Evolutionary conservation across 192 early-diverging fungal genomes (phyloP).

Genomic region (Coemansia sp.): DNA sequence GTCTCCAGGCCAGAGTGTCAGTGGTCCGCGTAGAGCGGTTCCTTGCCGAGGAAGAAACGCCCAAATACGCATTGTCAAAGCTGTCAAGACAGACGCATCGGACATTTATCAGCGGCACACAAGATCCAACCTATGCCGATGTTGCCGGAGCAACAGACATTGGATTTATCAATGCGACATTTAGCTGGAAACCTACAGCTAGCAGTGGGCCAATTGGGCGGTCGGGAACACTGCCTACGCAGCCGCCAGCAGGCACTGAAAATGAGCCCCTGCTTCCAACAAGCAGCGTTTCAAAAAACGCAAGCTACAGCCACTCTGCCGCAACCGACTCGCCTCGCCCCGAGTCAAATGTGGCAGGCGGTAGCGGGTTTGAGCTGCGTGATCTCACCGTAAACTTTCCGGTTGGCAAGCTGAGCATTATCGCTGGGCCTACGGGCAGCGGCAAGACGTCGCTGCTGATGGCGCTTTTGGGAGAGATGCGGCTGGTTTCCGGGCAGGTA

Average conservation of each 20-base stretch:
- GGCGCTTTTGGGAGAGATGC: slow-evolving; percentile 80
- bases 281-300: not conserved
- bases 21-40: slow-evolving; percentile 71
- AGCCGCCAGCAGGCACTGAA: not conserved
- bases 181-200: slow-evolving; percentile 54
- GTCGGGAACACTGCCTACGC: not conserved
- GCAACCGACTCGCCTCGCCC: not conserved
- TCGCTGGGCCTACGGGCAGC: slow-evolving; percentile 83
- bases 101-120: slow-evolving; percentile 7
- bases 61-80: slow-evolving; percentile 37
- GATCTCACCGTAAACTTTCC: slow-evolving; percentile 70
- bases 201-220: not conserved
- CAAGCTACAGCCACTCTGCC: not conserved
- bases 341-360: not conserved
- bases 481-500: slow-evolving; percentile 35
- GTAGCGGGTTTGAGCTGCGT: slow-evolving; percentile 56
- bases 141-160: slow-evolving; percentile 48
- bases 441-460: slow-evolving; percentile 83
- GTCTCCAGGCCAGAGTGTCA: slow-evolving; percentile 64
- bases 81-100: slow-evolving; percentile 16
- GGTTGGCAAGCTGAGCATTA: slow-evolving; percentile 66
- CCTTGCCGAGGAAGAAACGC: slow-evolving; percentile 69
- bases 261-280: slow-evolving; percentile 13
- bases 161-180: slow-evolving; percentile 70
- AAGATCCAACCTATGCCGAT: slow-evolving; percentile 32